These are phyloP conservation scores for Pythium coloratum DNA, from an alignment of 352 stramenopile species.

Conservation along the genomic window DNA sequence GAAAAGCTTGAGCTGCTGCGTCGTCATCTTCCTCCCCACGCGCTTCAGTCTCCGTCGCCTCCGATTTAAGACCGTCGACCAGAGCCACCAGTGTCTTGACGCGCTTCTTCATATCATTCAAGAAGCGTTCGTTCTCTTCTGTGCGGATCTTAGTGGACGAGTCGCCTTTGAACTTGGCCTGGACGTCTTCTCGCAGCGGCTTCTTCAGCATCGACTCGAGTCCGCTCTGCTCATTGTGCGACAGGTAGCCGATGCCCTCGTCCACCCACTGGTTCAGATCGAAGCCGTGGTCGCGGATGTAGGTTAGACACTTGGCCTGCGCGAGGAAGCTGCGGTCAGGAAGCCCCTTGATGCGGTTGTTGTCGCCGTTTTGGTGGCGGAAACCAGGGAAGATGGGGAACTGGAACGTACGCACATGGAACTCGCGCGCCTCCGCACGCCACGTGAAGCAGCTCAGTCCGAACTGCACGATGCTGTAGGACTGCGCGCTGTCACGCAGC, in stretches of 20 bases:
- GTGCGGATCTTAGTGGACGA: conserved; percentile 17
- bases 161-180: conserved; percentile 18
- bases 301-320: conserved; percentile 76
- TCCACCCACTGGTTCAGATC: conserved; percentile 81
- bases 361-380: conserved; percentile 30
- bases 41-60: not conserved
- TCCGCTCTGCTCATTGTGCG: conserved; percentile 46
- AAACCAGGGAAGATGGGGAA: conserved; percentile 74
- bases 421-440: conserved; percentile 37
- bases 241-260: conserved; percentile 67
- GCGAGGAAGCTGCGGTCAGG: conserved; percentile 64
- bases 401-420: conserved; percentile 65
- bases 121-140: conserved; percentile 18
- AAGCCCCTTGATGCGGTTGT: conserved; percentile 5
- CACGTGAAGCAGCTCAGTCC: conserved; percentile 71
- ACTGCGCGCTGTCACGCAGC: conserved; percentile 46
- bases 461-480: conserved; percentile 78
- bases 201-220: conserved; percentile 4
- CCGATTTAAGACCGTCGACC: not conserved
- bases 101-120: conserved; percentile 19
- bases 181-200: conserved; percentile 26
- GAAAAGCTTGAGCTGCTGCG: not conserved
- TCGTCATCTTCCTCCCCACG: not conserved
- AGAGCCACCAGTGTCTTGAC: not conserved
- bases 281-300: conserved; percentile 75